A percentile compares a stretch with the other conserved stretches of the same genome.
Evolutionary conservation across 75 land plant species (phyloP).

Genomic region (Selaginella tamariscina): DNA sequence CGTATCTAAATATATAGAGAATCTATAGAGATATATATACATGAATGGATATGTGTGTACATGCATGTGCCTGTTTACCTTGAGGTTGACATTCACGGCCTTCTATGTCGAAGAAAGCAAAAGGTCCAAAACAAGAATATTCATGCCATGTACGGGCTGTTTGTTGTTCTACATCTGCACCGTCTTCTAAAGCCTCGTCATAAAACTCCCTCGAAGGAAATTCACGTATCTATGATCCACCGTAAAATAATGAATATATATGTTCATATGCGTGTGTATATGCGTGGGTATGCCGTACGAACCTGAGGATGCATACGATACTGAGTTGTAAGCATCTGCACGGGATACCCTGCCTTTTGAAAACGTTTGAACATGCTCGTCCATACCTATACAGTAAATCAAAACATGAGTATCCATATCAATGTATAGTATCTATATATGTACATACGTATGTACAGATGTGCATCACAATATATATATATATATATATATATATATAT

Average conservation of each 20-base stretch:
- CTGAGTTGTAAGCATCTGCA: conserved; percentile 82
- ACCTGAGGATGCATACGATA: conserved; percentile 99
- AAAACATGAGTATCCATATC: background rate
- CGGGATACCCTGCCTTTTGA: conserved; percentile 91
- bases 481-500: no score
- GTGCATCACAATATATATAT: no score
- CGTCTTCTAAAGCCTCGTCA: conserved; percentile 57
- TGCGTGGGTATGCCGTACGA: background rate
- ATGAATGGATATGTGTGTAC: no score
- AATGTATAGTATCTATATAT: background rate
- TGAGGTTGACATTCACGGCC: conserved; percentile 64
- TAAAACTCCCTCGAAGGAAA: conserved; percentile 95
- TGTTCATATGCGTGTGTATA: background rate
- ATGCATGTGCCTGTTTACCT: no score
- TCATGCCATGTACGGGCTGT: conserved; percentile 74
- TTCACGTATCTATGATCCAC: conserved; percentile 50
- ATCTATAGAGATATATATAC: no score
- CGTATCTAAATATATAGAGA: no score
- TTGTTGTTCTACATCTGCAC: conserved; percentile 35
- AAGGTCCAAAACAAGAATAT: conserved; percentile 86
- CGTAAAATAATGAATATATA: background rate
- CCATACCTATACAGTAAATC: conserved; percentile 47
- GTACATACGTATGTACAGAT: no score
- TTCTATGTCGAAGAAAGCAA: conserved; percentile 78
- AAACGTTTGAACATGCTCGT: conserved; percentile 88